phyloP scores from a whole-genome alignment of 1,284 basidiomycete genomes.

The Sparassis latifolia region DNA sequence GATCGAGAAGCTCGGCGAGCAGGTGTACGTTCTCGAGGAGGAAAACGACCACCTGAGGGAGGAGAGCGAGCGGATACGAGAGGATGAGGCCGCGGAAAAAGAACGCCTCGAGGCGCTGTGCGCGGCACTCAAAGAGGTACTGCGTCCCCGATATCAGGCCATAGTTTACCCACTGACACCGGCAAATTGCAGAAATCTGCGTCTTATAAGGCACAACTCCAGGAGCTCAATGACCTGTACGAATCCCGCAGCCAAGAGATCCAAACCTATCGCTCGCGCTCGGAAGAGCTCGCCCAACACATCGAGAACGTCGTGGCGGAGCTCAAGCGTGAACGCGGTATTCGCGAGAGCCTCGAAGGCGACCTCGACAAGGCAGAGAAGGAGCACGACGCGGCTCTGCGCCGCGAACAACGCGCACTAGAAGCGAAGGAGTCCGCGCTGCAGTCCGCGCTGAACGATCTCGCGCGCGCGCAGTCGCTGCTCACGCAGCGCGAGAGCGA shows the following conservation, averaged over 20 bases:
- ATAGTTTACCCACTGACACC: background rate
- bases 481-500: constrained; percentile 69
- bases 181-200: constrained; percentile 52
- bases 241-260: constrained; percentile 56
- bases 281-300: constrained; percentile 72
- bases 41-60: constrained; percentile 49
- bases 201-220: constrained; percentile 52
- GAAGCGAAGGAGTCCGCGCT: constrained; percentile 65
- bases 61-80: constrained; percentile 43
- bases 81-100: constrained; percentile 66
- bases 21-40: constrained; percentile 51
- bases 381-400: constrained; percentile 52
- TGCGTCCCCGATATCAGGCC: background rate
- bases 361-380: constrained; percentile 50
- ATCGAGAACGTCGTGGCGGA: constrained; percentile 70
- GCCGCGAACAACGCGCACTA: constrained; percentile 50
- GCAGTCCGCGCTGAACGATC: constrained; percentile 53
- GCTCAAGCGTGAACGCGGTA: constrained; percentile 49
- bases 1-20: constrained; percentile 68
- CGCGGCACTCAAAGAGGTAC: constrained; percentile 73
- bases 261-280: constrained; percentile 51
- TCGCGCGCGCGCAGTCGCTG: constrained; percentile 53
- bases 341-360: constrained; percentile 48
- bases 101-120: constrained; percentile 68
- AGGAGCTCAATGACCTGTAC: constrained; percentile 55